Evolutionary conservation across 768 basidiomycete genomes (phyloP).

Genomic region (Leccinum obscurum): DNA sequence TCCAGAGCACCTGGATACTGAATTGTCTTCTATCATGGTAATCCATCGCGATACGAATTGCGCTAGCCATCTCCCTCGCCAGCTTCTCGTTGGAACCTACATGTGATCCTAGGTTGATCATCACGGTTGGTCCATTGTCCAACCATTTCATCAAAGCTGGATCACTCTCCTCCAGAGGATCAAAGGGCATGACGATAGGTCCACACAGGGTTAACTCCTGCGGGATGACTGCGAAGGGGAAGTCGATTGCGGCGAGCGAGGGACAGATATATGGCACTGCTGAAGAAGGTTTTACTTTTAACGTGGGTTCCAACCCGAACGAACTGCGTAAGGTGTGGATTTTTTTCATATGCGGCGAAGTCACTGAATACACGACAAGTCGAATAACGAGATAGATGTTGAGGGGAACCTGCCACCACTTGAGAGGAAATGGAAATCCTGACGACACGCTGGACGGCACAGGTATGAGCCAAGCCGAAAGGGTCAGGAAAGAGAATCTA

Average conservation of each 20-base stretch:
- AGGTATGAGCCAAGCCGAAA: not conserved
- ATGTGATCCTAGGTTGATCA: constrained; percentile 9
- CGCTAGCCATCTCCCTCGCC: constrained; percentile 4
- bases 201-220: constrained; percentile 8
- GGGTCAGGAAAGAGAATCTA: not conserved
- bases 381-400: constrained; percentile 1
- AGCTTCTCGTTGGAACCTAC: not conserved
- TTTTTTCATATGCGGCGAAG: not conserved
- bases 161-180: too few relatives aligned
- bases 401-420: constrained; percentile 17
- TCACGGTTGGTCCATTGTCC: too few relatives aligned
- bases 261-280: constrained; percentile 8
- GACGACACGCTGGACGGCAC: constrained; percentile 4
- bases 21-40: not conserved
- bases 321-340: not conserved
- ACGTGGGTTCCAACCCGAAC: not conserved
- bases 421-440: constrained; percentile 11
- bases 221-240: constrained; percentile 6
- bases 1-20: constrained; percentile 34
- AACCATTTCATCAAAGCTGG: too few relatives aligned
- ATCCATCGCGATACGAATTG: constrained; percentile 11
- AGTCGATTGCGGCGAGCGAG: constrained; percentile 4
- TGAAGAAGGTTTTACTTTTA: not conserved
- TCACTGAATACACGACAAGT: not conserved
- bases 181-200: not conserved